Conservation (phyloP, 305 asterid species). For the Solanum hybrid region DNA sequence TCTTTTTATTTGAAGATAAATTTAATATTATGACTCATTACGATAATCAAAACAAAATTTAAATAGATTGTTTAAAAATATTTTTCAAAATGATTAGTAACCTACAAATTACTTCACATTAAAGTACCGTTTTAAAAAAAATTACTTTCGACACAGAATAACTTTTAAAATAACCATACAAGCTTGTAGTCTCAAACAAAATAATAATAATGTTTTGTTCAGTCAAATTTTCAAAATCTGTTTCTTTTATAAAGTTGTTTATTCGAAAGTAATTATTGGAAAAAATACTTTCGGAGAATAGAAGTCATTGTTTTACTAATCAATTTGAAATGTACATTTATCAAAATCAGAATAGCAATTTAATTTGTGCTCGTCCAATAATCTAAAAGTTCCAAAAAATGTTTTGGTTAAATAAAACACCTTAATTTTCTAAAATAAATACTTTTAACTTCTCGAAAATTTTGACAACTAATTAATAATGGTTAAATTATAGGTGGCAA, state of each 20-base stretch:
- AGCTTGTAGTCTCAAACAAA: no score
- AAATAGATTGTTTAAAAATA: no score
- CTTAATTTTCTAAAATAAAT: no score
- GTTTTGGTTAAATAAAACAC: no score
- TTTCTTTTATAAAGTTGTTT: not conserved
- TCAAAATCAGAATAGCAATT: not conserved
- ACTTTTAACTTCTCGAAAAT: not conserved
- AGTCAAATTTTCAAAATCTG: not conserved
- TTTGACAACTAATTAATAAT: not conserved
- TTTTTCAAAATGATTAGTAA: not conserved
- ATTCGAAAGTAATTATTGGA: not conserved
- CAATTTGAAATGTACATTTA: no score
- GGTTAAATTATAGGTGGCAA: constrained; percentile 10
- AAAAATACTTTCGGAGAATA: no score
- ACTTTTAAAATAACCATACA: not conserved
- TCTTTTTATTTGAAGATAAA: not conserved
- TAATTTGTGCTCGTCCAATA: not conserved
- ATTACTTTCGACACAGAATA: not conserved
- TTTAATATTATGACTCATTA: not conserved
- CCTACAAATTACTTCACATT: not conserved
- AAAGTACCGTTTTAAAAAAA: not conserved
- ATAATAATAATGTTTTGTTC: no score
- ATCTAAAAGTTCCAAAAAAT: no score
- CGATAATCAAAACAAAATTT: no score
- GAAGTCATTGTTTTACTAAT: no score